These are phyloP conservation scores for Penicillium sp. DNA, from an alignment of 2,329 filamentous ascomycete species.

Conservation along the genomic window DNA sequence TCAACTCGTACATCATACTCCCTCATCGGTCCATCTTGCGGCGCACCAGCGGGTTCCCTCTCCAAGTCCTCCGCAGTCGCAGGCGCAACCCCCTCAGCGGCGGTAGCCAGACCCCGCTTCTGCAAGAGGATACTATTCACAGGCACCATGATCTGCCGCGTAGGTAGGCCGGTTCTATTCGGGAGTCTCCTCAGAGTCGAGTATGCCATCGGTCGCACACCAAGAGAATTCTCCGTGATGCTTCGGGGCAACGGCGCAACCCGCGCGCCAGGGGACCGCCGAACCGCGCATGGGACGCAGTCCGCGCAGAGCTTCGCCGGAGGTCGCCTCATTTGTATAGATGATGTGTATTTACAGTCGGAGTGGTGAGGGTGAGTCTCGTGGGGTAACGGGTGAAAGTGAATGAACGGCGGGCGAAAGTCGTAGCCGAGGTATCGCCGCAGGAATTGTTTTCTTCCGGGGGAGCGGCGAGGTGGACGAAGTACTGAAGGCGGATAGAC, in stretches of 20 bases:
- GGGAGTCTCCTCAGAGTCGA: conserved; percentile 1
- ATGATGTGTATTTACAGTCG: conserved; percentile 13
- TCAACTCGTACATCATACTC: conserved; percentile 88
- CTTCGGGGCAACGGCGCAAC: conserved; percentile 27
- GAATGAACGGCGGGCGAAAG: conserved; percentile 8
- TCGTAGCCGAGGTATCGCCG: conserved; percentile 34
- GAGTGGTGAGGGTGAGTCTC: neutral
- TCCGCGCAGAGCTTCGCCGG: conserved; percentile 40
- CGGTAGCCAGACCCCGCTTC: conserved; percentile 28
- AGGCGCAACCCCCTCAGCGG: conserved; percentile 20
- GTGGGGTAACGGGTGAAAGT: neutral
- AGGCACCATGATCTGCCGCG: conserved; percentile 14
- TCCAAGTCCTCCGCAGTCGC: conserved; percentile 9
- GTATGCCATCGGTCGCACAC: conserved; percentile 27
- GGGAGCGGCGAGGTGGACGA: conserved; percentile 9
- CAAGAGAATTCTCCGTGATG: conserved; percentile 26
- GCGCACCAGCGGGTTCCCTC: conserved; percentile 17
- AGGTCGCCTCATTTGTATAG: conserved; percentile 38
- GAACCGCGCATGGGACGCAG: conserved; percentile 36
- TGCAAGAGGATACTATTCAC: conserved; percentile 27
- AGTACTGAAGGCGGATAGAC: conserved; percentile 2
- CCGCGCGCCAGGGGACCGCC: conserved; percentile 28
- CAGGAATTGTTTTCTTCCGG: conserved; percentile 29
- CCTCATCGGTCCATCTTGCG: conserved; percentile 70
- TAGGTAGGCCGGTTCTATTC: neutral